phyloP scores from a whole-genome alignment of 1,284 basidiomycete genomes.

The Tranzscheliella williamsii region DNA sequence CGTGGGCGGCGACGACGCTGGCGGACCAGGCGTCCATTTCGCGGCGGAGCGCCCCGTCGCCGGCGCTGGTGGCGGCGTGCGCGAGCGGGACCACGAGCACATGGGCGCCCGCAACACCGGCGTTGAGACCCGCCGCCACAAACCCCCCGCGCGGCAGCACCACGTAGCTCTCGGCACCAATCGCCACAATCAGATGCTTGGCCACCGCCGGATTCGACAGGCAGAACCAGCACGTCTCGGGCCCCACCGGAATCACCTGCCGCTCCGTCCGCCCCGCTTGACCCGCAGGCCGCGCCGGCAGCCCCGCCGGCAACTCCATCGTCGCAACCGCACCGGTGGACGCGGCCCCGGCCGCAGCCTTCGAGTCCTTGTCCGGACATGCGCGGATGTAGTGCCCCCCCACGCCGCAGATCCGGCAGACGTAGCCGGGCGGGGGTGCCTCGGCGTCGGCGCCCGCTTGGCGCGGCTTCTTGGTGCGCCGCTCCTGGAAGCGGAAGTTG shows the following conservation, averaged over 20 bases:
- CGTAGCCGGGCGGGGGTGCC: constrained; percentile 39
- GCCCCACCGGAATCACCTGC: constrained; percentile 44
- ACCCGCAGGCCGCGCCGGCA: constrained; percentile 19
- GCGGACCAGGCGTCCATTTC: no score
- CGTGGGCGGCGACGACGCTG: no score
- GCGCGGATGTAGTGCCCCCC: constrained; percentile 40
- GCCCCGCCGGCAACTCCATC: constrained; percentile 19
- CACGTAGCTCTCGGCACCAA: constrained; percentile 50
- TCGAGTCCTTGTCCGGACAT: constrained; percentile 23
- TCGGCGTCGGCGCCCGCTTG: constrained; percentile 6
- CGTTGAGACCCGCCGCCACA: constrained; percentile 7
- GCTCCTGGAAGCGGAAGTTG: constrained; percentile 29
- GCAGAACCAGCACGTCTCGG: constrained; percentile 59
- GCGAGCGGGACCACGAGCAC: constrained; percentile 50
- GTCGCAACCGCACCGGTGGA: not conserved
- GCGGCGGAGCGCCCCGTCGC: no score
- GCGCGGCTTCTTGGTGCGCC: constrained; percentile 4
- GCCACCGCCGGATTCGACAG: constrained; percentile 51
- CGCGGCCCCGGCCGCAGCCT: not conserved
- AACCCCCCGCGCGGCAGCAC: constrained; percentile 55
- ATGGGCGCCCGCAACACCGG: constrained; percentile 50
- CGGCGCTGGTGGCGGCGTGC: not conserved
- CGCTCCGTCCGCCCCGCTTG: not conserved
- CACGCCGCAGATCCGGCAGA: constrained; percentile 38
- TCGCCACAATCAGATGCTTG: constrained; percentile 51